These are phyloP conservation scores for Plenodomus lindquistii DNA, from an alignment of 2,329 filamentous ascomycete genomes.

Conservation along the genomic window DNA sequence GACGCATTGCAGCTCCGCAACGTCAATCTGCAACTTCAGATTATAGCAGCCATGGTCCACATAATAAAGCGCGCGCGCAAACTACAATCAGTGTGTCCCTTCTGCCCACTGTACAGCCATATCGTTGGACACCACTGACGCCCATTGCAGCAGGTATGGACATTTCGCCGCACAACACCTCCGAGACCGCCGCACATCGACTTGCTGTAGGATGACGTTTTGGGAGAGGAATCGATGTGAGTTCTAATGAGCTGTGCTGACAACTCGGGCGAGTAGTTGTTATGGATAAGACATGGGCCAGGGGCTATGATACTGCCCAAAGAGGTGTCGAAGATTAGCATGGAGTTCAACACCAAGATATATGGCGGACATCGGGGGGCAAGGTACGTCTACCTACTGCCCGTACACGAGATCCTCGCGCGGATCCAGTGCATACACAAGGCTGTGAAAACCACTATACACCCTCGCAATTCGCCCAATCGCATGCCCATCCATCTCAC, in stretches of 20 bases:
- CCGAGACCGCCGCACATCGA: constrained; percentile 17
- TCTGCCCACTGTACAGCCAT: neutral
- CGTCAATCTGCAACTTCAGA: constrained; percentile 12
- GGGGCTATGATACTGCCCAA: constrained; percentile 81
- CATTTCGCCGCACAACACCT: constrained; percentile 14
- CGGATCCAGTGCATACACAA: too few relatives aligned
- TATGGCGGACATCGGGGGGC: constrained; percentile 73
- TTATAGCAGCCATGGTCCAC: constrained; percentile 53
- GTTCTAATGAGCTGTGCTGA: constrained; percentile 8
- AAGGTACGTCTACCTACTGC: constrained; percentile 55
- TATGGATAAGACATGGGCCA: constrained; percentile 76
- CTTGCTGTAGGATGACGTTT: neutral
- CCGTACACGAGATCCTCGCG: too few relatives aligned
- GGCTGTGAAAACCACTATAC: too few relatives aligned
- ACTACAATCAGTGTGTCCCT: constrained; percentile 67
- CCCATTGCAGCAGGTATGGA: constrained; percentile 36
- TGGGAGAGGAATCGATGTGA: neutral
- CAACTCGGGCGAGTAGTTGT: constrained; percentile 56
- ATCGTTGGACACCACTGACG: constrained; percentile 25
- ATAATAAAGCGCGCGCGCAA: constrained; percentile 73
- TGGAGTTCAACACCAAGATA: constrained; percentile 68
- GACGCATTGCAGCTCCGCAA: constrained; percentile 25
- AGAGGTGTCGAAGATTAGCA: constrained; percentile 73
- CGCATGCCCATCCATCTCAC: neutral
- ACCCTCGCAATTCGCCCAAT: neutral